Base-by-base conservation (phyloP, 148 eudicot species). In the Arctostaphylos glauca region DNA sequence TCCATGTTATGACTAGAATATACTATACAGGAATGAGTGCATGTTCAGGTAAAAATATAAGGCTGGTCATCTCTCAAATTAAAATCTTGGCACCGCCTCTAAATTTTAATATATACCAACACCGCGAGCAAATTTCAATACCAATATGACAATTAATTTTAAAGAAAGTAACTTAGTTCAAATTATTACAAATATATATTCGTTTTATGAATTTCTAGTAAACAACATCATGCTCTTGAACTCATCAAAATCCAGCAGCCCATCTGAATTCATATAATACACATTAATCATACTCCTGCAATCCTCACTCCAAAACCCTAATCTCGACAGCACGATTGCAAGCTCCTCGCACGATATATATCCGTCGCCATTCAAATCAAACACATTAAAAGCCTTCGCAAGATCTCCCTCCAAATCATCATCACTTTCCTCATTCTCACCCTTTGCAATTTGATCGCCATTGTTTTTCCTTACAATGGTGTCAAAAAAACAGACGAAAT, bases 151-250 rank as follows among this genome's bases (percentile, higher is more conserved):
- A 31, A 31, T 31, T 31, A 0, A 31, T 31, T 31, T 31, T 31
- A 31, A 31, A 31, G 38, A 31, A 31, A 31, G 38, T 31, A 31
- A 31, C 38, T 31, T 31, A 31, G 38, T 31, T 31, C 38, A 31
- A 1, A 31, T 31, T 31, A 31, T 31, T 31, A 31, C 38, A 31
- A 31, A 31, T 31, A 31, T 31, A 31, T 31, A 31, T 31, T 31
- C 38, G 0, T 31, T 31, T 31, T 31, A 31, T 31, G 38, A 31
- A 31, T 31, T 31, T 31, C 38, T 71, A 44, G 49, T 16, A 44
- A 44, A 21, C 62, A 88, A 76, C 97, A 93, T 93, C 97, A 93
- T 93, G 46, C 56, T 82, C 91, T 93, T 93, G 76, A 93, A 93
- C 90, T 93, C 97, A 3, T 89, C 81, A 70, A 90, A 93, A 87